Evolutionary conservation across 2,329 filamentous ascomycete genomes (phyloP).

Genomic region (Lecanicillium sp.): DNA sequence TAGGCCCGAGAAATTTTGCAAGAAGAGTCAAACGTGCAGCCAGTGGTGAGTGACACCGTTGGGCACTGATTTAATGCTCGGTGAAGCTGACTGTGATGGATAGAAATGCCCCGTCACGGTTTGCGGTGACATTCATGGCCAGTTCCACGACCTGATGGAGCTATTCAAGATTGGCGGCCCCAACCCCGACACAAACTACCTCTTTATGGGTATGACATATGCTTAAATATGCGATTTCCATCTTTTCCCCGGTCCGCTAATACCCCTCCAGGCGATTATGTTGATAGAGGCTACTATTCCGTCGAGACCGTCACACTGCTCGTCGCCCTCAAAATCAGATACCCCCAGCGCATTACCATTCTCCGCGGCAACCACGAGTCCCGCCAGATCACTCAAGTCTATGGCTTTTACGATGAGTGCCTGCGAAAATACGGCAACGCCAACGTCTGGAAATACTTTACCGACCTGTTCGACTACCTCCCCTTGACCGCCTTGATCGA

Average conservation of each 20-base stretch:
- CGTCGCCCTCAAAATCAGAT: slow-evolving; percentile 93
- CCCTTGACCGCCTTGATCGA: slow-evolving; percentile 97
- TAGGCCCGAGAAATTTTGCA: slow-evolving; percentile 93
- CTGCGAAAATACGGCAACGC: slow-evolving; percentile 97
- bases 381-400: slow-evolving; percentile 94
- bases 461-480: slow-evolving; percentile 99
- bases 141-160: slow-evolving; percentile 98
- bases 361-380: slow-evolving; percentile 98
- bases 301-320: slow-evolving; percentile 98
- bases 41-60: slow-evolving; percentile 64
- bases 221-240: neutral
- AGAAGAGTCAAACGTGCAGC: slow-evolving; percentile 97
- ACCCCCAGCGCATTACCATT: slow-evolving; percentile 88
- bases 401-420: slow-evolving; percentile 98
- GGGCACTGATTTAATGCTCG: neutral
- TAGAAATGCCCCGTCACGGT: slow-evolving; percentile 98
- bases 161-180: slow-evolving; percentile 98
- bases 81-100: slow-evolving; percentile 1
- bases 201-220: slow-evolving; percentile 69
- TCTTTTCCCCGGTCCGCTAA: neutral
- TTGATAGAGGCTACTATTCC: slow-evolving; percentile 96
- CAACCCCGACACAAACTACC: slow-evolving; percentile 96
- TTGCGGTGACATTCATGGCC: slow-evolving; percentile 97
- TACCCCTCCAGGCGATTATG: slow-evolving; percentile 69
- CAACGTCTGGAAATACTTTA: slow-evolving; percentile 99